Conservation (phyloP, 768 basidiomycete species). For the Suillus cothurnatus region DNA sequence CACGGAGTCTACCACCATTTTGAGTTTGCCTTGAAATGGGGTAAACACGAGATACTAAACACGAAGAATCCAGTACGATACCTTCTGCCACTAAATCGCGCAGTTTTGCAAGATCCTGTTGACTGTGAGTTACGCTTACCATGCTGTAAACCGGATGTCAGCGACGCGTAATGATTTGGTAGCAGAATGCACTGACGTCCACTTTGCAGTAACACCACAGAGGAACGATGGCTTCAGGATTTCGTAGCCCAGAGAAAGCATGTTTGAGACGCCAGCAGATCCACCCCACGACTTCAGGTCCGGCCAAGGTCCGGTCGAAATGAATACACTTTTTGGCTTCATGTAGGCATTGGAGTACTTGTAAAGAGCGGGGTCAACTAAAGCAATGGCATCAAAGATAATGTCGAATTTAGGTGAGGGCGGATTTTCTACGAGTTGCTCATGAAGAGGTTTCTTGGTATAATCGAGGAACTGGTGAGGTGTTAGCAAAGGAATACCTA, state of each 20-base stretch:
- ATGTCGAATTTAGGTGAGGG: slow-evolving; percentile 56
- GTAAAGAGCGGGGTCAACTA: slow-evolving; percentile 51
- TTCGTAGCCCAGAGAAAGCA: slow-evolving; percentile 28
- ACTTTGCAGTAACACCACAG: slow-evolving; percentile 52
- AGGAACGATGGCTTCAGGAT: slow-evolving; percentile 47
- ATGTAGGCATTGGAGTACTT: slow-evolving; percentile 53
- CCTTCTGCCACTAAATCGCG: slow-evolving; percentile 45
- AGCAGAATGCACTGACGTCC: slow-evolving; percentile 39
- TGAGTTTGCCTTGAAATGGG: slow-evolving; percentile 45
- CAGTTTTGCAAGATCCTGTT: slow-evolving; percentile 39
- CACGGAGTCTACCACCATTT: slow-evolving; percentile 60
- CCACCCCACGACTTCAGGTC: slow-evolving; percentile 28
- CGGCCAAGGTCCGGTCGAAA: slow-evolving; percentile 54
- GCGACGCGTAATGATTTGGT: not conserved
- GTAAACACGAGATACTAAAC: not conserved
- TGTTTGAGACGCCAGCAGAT: slow-evolving; percentile 29
- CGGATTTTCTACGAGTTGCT: slow-evolving; percentile 46
- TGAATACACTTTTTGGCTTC: slow-evolving; percentile 49
- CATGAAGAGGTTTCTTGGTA: slow-evolving; percentile 49
- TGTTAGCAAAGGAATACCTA: not conserved
- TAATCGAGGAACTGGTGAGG: slow-evolving; percentile 59
- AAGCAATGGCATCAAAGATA: slow-evolving; percentile 61
- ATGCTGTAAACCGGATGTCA: slow-evolving; percentile 30
- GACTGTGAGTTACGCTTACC: slow-evolving; percentile 33
- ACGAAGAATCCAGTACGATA: slow-evolving; percentile 17